phyloP scores from a whole-genome alignment of 768 basidiomycete species.

The Termitomyces sp. region DNA sequence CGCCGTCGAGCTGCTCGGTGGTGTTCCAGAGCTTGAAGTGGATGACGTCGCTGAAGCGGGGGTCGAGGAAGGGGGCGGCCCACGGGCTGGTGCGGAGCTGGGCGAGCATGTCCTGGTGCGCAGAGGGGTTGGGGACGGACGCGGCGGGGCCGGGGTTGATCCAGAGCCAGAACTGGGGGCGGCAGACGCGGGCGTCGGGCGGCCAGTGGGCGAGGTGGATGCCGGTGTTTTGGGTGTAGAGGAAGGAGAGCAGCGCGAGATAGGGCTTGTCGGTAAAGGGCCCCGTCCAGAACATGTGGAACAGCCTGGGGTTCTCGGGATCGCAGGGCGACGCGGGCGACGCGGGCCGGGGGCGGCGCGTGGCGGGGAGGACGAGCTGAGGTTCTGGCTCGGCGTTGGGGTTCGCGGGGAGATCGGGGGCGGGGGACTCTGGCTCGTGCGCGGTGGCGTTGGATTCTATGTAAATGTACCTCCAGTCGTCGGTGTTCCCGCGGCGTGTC shows the following conservation, averaged over 20 bases:
- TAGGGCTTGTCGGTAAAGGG: slow-evolving; percentile 97
- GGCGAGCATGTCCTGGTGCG: slow-evolving; percentile 76
- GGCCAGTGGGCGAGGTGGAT: slow-evolving; percentile 52
- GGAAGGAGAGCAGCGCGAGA: slow-evolving; percentile 85
- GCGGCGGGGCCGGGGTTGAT: slow-evolving; percentile 93
- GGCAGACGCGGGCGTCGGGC: slow-evolving; percentile 50
- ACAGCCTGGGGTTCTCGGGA: slow-evolving; percentile 70
- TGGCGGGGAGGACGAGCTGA: slow-evolving; percentile 40
- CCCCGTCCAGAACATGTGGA: slow-evolving; percentile 97
- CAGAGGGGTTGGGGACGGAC: slow-evolving; percentile 72
- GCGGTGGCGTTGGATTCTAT: slow-evolving; percentile 27
- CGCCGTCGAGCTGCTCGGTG: slow-evolving; percentile 87
- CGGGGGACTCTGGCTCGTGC: slow-evolving; percentile 7
- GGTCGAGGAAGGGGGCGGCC: slow-evolving; percentile 89
- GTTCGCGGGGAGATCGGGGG: slow-evolving; percentile 40
- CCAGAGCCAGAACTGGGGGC: slow-evolving; percentile 94
- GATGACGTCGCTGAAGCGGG: slow-evolving; percentile 81
- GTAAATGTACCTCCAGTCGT: slow-evolving; percentile 81
- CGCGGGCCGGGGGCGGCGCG: slow-evolving; percentile 38
- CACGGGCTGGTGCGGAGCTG: slow-evolving; percentile 78
- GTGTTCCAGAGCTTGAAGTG: slow-evolving; percentile 97
- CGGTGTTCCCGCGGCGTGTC: slow-evolving; percentile 64
- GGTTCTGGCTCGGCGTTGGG: slow-evolving; percentile 55
- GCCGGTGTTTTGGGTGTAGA: slow-evolving; percentile 88
- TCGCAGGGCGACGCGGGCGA: slow-evolving; percentile 54